These are phyloP conservation scores for Colletotrichum musicola DNA, from an alignment of 2,329 filamentous ascomycete genomes.

Conservation along the genomic window DNA sequence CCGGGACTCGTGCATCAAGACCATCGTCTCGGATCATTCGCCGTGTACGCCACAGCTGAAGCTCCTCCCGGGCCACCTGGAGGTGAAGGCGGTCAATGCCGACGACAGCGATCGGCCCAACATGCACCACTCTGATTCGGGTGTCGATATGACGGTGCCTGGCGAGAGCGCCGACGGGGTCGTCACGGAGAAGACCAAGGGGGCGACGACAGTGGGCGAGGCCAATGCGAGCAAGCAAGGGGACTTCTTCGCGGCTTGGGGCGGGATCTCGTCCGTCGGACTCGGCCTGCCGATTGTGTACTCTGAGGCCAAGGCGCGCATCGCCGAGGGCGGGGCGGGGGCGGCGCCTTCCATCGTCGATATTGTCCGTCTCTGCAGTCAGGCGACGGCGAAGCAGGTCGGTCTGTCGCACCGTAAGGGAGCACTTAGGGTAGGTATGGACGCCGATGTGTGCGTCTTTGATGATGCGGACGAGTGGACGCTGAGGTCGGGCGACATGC, in stretches of 20 bases:
- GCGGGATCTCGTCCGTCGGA: slow-evolving; percentile 93
- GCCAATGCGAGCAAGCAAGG: slow-evolving; percentile 60
- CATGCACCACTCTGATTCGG: slow-evolving; percentile 65
- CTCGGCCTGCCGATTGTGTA: slow-evolving; percentile 92
- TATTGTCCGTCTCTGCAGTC: slow-evolving; percentile 86
- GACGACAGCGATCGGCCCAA: slow-evolving; percentile 47
- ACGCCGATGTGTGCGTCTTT: slow-evolving; percentile 93
- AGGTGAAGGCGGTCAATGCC: slow-evolving; percentile 47
- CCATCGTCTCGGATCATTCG: slow-evolving; percentile 94
- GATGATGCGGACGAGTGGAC: slow-evolving; percentile 86
- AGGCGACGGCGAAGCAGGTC: slow-evolving; percentile 89
- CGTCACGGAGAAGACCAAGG: slow-evolving; percentile 38
- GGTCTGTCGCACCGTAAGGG: slow-evolving; percentile 86
- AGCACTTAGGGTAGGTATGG: slow-evolving; percentile 82
- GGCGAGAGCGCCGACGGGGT: slow-evolving; percentile 44
- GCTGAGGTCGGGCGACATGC: slow-evolving; percentile 82
- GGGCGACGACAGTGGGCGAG: slow-evolving; percentile 52
- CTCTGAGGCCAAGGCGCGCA: slow-evolving; percentile 77
- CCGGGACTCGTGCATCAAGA: slow-evolving; percentile 84
- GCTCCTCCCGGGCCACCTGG: slow-evolving; percentile 79
- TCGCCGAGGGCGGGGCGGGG: slow-evolving; percentile 58
- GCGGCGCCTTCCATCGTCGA: slow-evolving; percentile 73
- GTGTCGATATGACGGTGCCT: slow-evolving; percentile 61
- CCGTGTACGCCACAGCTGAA: slow-evolving; percentile 97
- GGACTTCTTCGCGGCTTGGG: slow-evolving; percentile 97